A percentile compares a stretch with the other conserved stretches of the same genome.
These are phyloP conservation scores for Eucalyptus curtisii DNA, from an alignment of 345 rosid species.

Conservation along the genomic window DNA sequence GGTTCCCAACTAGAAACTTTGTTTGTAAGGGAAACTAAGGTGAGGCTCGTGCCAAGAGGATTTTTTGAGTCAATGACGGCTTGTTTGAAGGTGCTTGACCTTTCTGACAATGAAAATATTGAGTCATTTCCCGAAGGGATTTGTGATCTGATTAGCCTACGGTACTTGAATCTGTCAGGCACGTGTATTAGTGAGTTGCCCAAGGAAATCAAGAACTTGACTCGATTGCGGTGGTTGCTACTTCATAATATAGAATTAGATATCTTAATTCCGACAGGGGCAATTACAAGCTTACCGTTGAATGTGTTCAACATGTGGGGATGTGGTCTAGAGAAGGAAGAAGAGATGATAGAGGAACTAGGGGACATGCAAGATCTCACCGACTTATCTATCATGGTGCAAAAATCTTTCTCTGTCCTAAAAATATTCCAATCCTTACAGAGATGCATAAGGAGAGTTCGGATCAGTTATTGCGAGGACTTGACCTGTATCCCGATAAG, in stretches of 20 bases:
- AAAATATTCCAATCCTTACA: not conserved
- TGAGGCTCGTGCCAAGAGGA: not conserved
- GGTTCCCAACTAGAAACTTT: not conserved
- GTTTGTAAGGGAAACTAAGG: not conserved
- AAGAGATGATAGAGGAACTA: not conserved
- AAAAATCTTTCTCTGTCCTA: not conserved
- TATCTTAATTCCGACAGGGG: not conserved
- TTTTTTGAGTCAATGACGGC: not conserved
- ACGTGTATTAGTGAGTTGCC: rapidly evolving
- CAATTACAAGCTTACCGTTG: rapidly evolving
- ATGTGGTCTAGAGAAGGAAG: rapidly evolving
- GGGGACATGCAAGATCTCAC: not conserved
- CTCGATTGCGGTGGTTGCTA: not conserved
- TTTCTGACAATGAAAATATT: rapidly evolving
- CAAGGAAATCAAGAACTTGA: not conserved
- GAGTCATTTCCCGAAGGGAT: not conserved
- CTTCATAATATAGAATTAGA: rapidly evolving
- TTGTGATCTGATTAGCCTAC: not conserved
- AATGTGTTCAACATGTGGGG: rapidly evolving
- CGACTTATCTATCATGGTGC: rapidly evolving
- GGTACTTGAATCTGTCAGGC: not conserved
- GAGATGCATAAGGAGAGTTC: not conserved
- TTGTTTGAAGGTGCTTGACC: not conserved
- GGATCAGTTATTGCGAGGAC: rapidly evolving
- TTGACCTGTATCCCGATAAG: not conserved